Conservation (phyloP, 1,139 yeast species). For the Pichia sp. region DNA sequence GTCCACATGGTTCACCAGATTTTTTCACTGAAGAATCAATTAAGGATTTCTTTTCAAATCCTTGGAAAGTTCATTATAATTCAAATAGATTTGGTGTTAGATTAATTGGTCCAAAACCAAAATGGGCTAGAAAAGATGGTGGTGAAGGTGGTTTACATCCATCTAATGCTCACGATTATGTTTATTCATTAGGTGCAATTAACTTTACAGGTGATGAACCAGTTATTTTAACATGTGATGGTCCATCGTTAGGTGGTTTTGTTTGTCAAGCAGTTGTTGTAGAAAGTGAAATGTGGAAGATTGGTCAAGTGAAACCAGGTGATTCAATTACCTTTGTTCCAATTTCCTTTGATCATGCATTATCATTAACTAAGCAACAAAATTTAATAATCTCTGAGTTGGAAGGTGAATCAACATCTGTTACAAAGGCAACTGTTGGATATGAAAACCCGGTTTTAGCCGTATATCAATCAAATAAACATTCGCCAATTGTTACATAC, state of each 20-base stretch:
- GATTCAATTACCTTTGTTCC: constrained; percentile 79
- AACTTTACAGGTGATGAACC: constrained; percentile 99
- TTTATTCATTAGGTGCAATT: constrained; percentile 91
- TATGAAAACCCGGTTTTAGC: constrained; percentile 62
- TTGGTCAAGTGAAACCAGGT: constrained; percentile 96
- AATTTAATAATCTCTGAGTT: constrained; percentile 46
- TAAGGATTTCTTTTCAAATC: constrained; percentile 61
- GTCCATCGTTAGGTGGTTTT: constrained; percentile 95
- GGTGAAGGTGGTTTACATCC: constrained; percentile 99
- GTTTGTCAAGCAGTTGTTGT: constrained; percentile 95
- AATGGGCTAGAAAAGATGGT: constrained; percentile 96
- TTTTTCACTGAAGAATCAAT: constrained; percentile 77
- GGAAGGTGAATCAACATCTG: constrained; percentile 34
- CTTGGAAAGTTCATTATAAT: constrained; percentile 95
- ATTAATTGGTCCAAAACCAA: constrained; percentile 90
- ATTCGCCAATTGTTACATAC: constrained; percentile 67
- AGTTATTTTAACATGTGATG: constrained; percentile 92
- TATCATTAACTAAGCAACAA: constrained; percentile 43
- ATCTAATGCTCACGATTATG: constrained; percentile 95
- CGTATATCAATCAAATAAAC: constrained; percentile 38
- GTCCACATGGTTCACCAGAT: constrained; percentile 97
- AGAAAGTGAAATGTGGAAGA: constrained; percentile 97
- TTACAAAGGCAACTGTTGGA: constrained; percentile 33
- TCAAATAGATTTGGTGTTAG: constrained; percentile 95
- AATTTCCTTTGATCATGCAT: constrained; percentile 61